These are phyloP conservation scores for Inonotus hispidus DNA, from an alignment of 1,284 basidiomycete species.

Conservation along the genomic window DNA sequence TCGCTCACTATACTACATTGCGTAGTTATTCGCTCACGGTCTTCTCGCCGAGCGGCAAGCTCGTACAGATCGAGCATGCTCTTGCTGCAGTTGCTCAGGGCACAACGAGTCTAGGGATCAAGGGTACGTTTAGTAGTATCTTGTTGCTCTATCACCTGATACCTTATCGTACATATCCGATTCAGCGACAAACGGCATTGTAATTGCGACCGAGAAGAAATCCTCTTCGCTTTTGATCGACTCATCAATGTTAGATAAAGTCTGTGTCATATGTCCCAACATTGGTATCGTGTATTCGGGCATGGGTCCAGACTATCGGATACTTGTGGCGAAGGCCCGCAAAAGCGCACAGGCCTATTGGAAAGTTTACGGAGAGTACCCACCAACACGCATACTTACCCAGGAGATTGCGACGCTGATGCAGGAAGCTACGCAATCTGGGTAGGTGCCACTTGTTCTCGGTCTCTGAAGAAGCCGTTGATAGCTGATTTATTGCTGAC, in stretches of 20 bases:
- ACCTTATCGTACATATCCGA: constrained; percentile 21
- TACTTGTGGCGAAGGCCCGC: constrained; percentile 89
- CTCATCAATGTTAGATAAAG: constrained; percentile 96
- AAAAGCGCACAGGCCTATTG: constrained; percentile 99
- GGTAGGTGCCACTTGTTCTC: constrained; percentile 48
- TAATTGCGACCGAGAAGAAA: constrained; percentile 99
- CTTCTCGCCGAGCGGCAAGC: constrained; percentile 97
- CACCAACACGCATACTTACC: constrained; percentile 93
- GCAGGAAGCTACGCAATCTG: constrained; percentile 98
- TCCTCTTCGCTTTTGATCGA: constrained; percentile 96
- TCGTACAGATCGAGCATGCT: constrained; percentile 99
- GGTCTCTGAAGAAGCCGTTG: not conserved
- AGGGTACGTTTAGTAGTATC: constrained; percentile 53
- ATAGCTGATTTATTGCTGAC: constrained; percentile 12
- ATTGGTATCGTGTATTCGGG: constrained; percentile 99
- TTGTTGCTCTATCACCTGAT: constrained; percentile 6
- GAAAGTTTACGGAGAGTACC: constrained; percentile 99
- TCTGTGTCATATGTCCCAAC: constrained; percentile 95
- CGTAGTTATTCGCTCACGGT: constrained; percentile 95
- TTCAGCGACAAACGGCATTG: constrained; percentile 94
- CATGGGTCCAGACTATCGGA: constrained; percentile 98
- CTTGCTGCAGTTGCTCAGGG: constrained; percentile 96
- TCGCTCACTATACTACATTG: constrained; percentile 3
- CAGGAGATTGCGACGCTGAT: constrained; percentile 97
- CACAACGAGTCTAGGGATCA: constrained; percentile 96